Conservation (phyloP, 805 yeast genomes). For the Candida nemodendra region DNA sequence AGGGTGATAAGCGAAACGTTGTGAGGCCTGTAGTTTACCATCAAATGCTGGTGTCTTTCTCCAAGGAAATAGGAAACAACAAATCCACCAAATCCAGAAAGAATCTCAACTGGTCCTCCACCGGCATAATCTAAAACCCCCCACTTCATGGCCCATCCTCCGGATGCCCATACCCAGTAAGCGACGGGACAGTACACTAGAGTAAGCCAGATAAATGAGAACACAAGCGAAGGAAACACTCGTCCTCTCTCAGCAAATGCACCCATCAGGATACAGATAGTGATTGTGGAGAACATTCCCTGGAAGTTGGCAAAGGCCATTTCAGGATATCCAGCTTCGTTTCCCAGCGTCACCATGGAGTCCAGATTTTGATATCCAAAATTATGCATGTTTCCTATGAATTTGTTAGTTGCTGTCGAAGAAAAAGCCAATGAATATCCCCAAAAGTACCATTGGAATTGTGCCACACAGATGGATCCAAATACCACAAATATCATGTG, state of each 20-base stretch:
- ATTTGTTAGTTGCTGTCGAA: slow-evolving; percentile 72
- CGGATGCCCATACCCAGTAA: slow-evolving; percentile 90
- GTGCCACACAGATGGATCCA: slow-evolving; percentile 60
- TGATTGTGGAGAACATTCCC: slow-evolving; percentile 89
- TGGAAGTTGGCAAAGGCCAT: slow-evolving; percentile 84
- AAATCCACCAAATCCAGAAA: slow-evolving; percentile 88
- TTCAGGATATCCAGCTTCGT: slow-evolving; percentile 61
- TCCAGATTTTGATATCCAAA: slow-evolving; percentile 79
- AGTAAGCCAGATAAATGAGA: slow-evolving; percentile 86
- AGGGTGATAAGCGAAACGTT: slow-evolving; percentile 87
- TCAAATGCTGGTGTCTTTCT: slow-evolving; percentile 67
- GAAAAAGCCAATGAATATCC: slow-evolving; percentile 94
- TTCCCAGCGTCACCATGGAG: slow-evolving; percentile 31
- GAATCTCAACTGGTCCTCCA: slow-evolving; percentile 95
- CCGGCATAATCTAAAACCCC: slow-evolving; percentile 97
- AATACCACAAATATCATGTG: slow-evolving; percentile 81
- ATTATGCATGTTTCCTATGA: slow-evolving; percentile 80
- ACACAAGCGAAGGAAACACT: slow-evolving; percentile 77
- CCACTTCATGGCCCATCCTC: slow-evolving; percentile 92
- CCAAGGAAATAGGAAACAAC: slow-evolving; percentile 82
- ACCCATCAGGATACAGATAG: slow-evolving; percentile 87
- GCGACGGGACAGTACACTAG: slow-evolving; percentile 93
- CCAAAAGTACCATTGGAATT: slow-evolving; percentile 96
- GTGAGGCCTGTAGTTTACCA: slow-evolving; percentile 91
- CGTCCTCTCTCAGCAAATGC: slow-evolving; percentile 93